Percentiles rank a stretch among this genome's conserved stretches.
These are phyloP conservation scores for Quercus tomentella DNA, from an alignment of 331 rosid species.

Conservation along the genomic window DNA sequence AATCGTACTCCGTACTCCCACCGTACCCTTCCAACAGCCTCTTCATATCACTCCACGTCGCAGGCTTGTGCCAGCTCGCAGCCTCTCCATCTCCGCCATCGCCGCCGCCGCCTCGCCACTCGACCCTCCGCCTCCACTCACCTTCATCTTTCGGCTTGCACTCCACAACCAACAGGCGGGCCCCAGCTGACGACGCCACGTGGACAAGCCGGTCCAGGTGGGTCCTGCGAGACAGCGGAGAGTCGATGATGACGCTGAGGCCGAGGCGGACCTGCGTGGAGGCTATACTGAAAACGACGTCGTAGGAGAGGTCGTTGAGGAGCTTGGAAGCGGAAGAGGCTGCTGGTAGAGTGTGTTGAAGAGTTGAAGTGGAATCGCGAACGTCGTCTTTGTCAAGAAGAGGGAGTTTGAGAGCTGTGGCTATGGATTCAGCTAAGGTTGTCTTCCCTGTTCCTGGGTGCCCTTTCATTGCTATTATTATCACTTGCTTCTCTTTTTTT, in stretches of 20 bases:
- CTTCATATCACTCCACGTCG: slow-evolving; percentile 63
- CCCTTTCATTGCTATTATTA: slow-evolving; percentile 68
- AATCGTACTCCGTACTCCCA: slow-evolving; percentile 60
- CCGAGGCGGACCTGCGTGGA: slow-evolving; percentile 57
- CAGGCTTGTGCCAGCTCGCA: slow-evolving; percentile 49
- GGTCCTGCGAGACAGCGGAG: slow-evolving; percentile 60
- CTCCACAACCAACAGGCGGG: slow-evolving; percentile 44
- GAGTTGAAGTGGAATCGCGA: slow-evolving; percentile 40
- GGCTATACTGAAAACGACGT: slow-evolving; percentile 38
- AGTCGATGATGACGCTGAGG: slow-evolving; percentile 65
- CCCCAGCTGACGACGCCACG: slow-evolving; percentile 14
- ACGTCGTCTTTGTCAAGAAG: slow-evolving; percentile 64
- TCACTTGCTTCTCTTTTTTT: background rate
- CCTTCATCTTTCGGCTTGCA: slow-evolving; percentile 40
- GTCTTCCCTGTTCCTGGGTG: slow-evolving; percentile 63
- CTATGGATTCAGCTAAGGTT: slow-evolving; percentile 49
- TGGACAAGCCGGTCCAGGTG: slow-evolving; percentile 48
- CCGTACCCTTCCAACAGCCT: slow-evolving; percentile 53
- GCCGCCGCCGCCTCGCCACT: slow-evolving; percentile 27
- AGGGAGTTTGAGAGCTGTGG: slow-evolving; percentile 43
- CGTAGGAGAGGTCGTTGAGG: slow-evolving; percentile 70
- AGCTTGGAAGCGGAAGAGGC: slow-evolving; percentile 21
- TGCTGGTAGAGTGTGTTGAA: slow-evolving; percentile 6
- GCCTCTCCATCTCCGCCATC: background rate
- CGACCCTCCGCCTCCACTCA: slow-evolving; percentile 56